These are phyloP conservation scores for Dichomitus squalens DNA, from an alignment of 1,284 basidiomycete species.

Conservation along the genomic window DNA sequence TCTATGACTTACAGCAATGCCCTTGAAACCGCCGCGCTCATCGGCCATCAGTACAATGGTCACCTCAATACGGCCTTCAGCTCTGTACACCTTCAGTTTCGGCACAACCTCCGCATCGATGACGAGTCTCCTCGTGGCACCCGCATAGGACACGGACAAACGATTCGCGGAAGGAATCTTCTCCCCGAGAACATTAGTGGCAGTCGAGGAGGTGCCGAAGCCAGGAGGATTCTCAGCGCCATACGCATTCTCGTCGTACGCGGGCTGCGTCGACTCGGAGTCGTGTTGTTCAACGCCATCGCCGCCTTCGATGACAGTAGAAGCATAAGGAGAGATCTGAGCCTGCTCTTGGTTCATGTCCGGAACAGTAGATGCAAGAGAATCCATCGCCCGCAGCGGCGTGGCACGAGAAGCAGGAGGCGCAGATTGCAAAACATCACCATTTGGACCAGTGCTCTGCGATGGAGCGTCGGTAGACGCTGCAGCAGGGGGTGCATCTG, in stretches of 20 bases:
- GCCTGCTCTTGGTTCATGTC: conserved; percentile 43
- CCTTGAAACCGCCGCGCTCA: conserved; percentile 62
- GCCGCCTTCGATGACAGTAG: conserved; percentile 26
- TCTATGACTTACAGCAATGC: conserved; percentile 64
- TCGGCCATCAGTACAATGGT: conserved; percentile 59
- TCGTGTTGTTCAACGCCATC: conserved; percentile 16
- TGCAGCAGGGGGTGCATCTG: conserved; percentile 44
- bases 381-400: conserved; percentile 40
- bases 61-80: conserved; percentile 87
- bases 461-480: conserved; percentile 40
- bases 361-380: conserved; percentile 50
- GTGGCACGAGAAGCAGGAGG: conserved; percentile 22
- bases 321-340: conserved; percentile 25
- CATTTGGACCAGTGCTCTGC: conserved; percentile 12
- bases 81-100: conserved; percentile 78
- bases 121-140: conserved; percentile 82
- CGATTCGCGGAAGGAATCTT: conserved; percentile 70
- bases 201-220: conserved; percentile 3
- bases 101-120: conserved; percentile 89
- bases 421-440: conserved; percentile 24
- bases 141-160: conserved; percentile 94
- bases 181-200: conserved; percentile 14
- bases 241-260: conserved; percentile 15
- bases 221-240: conserved; percentile 10
- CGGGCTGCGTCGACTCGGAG: conserved; percentile 20